Conservation (phyloP, 495 filamentous ascomycete species). For the Hypoxylon intermedium region DNA sequence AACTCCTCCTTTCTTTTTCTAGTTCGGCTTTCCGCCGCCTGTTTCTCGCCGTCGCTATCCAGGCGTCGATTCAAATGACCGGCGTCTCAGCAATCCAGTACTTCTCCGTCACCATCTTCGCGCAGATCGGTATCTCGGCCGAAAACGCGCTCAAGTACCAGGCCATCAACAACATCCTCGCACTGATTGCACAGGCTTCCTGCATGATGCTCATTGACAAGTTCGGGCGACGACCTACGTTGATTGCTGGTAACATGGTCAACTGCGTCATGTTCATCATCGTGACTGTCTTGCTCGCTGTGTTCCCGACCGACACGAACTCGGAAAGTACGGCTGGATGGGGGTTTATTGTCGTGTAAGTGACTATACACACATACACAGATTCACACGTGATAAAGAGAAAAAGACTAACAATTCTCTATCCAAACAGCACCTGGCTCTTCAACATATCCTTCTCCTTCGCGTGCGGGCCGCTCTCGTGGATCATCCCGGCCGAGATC, state of each 20-base stretch:
- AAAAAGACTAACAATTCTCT: slow-evolving; percentile 13
- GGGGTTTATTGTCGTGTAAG: slow-evolving; percentile 71
- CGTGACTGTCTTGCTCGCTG: slow-evolving; percentile 44
- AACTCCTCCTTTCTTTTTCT: neutral
- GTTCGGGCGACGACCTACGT: slow-evolving; percentile 67
- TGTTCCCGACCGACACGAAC: slow-evolving; percentile 61
- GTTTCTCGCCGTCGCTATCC: slow-evolving; percentile 70
- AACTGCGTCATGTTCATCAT: slow-evolving; percentile 67
- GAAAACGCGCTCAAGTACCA: slow-evolving; percentile 74
- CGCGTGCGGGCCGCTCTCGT: slow-evolving; percentile 66
- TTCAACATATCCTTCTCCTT: slow-evolving; percentile 73
- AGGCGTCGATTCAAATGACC: slow-evolving; percentile 76
- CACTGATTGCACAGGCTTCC: slow-evolving; percentile 66
- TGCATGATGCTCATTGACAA: slow-evolving; percentile 74
- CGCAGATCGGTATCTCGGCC: slow-evolving; percentile 69
- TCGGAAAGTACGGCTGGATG: slow-evolving; percentile 67
- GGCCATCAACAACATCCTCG: slow-evolving; percentile 72
- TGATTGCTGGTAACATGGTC: slow-evolving; percentile 70
- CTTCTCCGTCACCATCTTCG: slow-evolving; percentile 70
- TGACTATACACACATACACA: neutral
- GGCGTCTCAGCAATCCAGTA: slow-evolving; percentile 78
- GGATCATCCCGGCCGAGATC: slow-evolving; percentile 74
- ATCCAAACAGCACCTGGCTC: slow-evolving; percentile 63
- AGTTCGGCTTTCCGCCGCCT: slow-evolving; percentile 71
- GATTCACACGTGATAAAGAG: neutral